phyloP scores from a whole-genome alignment of 1,139 yeast genomes.

The Yamadazyma songkhlaensis region DNA sequence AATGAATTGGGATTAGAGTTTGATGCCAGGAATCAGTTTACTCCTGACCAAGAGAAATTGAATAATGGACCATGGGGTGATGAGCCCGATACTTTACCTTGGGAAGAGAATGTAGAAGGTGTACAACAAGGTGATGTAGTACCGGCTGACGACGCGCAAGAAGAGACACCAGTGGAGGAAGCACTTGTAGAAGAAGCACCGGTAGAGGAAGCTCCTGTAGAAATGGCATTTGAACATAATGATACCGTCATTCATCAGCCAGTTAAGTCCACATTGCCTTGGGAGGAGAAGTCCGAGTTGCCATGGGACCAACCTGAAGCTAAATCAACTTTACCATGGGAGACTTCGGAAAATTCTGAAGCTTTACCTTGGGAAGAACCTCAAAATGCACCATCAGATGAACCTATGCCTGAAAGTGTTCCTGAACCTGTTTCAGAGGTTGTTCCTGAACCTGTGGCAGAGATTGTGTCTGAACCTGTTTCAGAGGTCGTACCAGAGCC shows the following conservation, averaged over 20 bases:
- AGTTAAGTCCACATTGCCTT: background rate
- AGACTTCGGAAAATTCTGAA: background rate
- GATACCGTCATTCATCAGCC: no score
- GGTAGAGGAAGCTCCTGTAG: no score
- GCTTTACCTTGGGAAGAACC: conserved; percentile 1
- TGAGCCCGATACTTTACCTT: conserved; percentile 3
- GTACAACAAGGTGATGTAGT: no score
- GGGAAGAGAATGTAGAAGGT: conserved; percentile 2
- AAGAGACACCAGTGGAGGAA: background rate
- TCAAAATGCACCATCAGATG: background rate
- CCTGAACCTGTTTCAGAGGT: no score
- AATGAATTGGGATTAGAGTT: conserved; percentile 10
- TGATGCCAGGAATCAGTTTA: conserved; percentile 7
- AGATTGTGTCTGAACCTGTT: no score
- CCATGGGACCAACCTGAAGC: conserved; percentile 1
- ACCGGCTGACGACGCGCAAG: no score
- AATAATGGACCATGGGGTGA: background rate
- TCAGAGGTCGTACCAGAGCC: no score
- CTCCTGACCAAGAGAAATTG: conserved; percentile 9
- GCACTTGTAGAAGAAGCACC: background rate
- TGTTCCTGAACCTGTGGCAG: no score
- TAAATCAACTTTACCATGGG: conserved; percentile 2
- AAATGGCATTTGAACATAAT: background rate
- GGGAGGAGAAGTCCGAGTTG: conserved; percentile 4
- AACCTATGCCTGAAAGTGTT: no score